These are phyloP conservation scores for Phaffomyces antillensis DNA, from an alignment of 805 yeast species.

Conservation along the genomic window DNA sequence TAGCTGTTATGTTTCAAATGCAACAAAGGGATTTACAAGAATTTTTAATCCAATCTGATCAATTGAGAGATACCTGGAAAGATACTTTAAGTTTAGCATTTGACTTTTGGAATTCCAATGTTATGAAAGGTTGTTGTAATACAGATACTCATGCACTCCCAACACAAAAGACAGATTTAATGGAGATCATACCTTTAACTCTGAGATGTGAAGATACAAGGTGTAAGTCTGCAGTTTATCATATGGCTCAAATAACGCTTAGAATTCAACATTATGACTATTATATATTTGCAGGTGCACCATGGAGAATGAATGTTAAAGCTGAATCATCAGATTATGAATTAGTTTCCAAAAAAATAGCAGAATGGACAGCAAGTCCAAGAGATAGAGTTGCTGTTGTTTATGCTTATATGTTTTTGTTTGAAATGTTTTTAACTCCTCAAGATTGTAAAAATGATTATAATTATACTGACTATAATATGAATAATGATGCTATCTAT, in stretches of 20 bases:
- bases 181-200: conserved; percentile 14
- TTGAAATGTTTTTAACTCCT: conserved; percentile 56
- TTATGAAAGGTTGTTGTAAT: conserved; percentile 28
- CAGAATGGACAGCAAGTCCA: conserved; percentile 41
- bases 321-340: conserved; percentile 46
- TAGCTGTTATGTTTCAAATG: conserved; percentile 63
- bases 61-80: conserved; percentile 51
- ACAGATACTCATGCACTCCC: conserved; percentile 13
- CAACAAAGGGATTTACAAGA: conserved; percentile 65
- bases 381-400: conserved; percentile 48
- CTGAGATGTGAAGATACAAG: conserved; percentile 33
- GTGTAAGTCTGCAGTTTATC: conserved; percentile 62
- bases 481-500: conserved; percentile 44
- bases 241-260: conserved; percentile 65
- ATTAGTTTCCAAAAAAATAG: conserved; percentile 40
- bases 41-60: conserved; percentile 37
- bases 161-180: conserved; percentile 16
- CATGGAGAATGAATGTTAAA: conserved; percentile 66
- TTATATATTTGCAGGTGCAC: conserved; percentile 75
- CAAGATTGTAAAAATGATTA: conserved; percentile 36
- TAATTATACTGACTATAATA: conserved; percentile 37
- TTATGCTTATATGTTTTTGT: conserved; percentile 54
- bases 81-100: conserved; percentile 62
- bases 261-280: conserved; percentile 73
- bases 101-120: conserved; percentile 58